phyloP scores from a whole-genome alignment of 2,329 filamentous ascomycete genomes.

The Pseudopithomyces maydicus region DNA sequence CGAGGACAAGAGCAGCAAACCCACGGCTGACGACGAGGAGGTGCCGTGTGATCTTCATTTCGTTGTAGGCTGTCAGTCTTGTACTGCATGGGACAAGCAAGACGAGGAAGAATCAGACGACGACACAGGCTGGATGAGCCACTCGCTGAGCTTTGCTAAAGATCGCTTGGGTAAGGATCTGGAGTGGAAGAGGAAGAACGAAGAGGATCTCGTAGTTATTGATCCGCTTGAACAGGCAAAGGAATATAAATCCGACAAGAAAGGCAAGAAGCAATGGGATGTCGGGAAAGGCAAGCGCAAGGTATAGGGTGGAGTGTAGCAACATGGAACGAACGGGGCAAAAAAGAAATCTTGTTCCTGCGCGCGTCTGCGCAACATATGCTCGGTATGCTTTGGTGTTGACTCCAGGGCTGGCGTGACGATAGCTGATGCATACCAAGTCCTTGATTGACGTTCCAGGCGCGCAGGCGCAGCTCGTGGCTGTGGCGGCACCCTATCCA shows the following conservation, averaged over 20 bases:
- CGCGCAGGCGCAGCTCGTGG: neutral
- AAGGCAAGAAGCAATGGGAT: constrained; percentile 44
- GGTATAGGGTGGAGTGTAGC: constrained; percentile 12
- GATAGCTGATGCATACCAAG: neutral
- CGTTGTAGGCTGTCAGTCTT: constrained; percentile 93
- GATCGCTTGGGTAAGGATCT: constrained; percentile 90
- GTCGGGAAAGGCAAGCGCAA: constrained; percentile 29
- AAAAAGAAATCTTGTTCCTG: neutral
- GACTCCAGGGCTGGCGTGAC: neutral
- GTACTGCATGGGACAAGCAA: constrained; percentile 80
- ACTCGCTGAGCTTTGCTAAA: constrained; percentile 83
- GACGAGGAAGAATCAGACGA: constrained; percentile 63
- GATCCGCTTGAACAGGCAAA: constrained; percentile 85
- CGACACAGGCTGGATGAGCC: constrained; percentile 79
- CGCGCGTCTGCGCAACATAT: neutral
- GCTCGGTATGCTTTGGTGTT: neutral
- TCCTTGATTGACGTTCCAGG: neutral
- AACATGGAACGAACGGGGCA: neutral
- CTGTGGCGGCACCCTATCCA: neutral
- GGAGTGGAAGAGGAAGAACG: constrained; percentile 86
- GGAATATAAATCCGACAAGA: constrained; percentile 67
- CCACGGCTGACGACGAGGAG: constrained; percentile 38
- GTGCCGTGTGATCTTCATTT: constrained; percentile 91
- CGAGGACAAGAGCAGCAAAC: constrained; percentile 14
- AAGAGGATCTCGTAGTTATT: constrained; percentile 90